Evolutionary conservation across 2,329 filamentous ascomycete genomes (phyloP).

Genomic region (Huntiella decipiens): DNA sequence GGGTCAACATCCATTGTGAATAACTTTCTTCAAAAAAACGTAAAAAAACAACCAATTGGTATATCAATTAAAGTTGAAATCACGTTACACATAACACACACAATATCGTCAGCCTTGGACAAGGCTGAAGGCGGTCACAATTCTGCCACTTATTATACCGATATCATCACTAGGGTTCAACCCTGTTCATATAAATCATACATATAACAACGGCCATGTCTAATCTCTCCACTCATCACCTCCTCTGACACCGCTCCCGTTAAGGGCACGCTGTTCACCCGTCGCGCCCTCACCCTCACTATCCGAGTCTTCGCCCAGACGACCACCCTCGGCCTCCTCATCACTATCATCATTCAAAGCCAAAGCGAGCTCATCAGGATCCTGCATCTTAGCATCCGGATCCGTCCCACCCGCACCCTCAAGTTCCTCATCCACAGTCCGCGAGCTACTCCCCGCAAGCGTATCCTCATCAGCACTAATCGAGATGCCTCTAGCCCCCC

Average conservation of each 20-base stretch:
- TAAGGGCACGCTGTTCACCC: conserved; percentile 5
- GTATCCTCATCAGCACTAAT: conserved; percentile 46
- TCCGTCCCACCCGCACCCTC: conserved; percentile 30
- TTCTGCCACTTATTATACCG: background rate
- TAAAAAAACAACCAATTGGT: no score
- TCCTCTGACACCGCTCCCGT: conserved; percentile 21
- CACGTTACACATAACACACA: no score
- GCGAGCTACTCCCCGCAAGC: conserved; percentile 22
- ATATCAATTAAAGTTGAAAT: no score
- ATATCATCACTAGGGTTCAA: background rate
- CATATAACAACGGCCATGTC: background rate
- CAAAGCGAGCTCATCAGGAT: conserved; percentile 44
- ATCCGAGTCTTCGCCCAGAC: conserved; percentile 9
- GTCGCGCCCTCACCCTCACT: conserved; percentile 6
- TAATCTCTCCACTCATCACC: conserved; percentile 29
- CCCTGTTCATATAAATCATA: background rate
- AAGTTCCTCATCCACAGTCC: conserved; percentile 17
- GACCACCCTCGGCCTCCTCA: conserved; percentile 18
- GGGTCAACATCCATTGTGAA: conserved; percentile 38
- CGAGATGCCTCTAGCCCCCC: conserved; percentile 46
- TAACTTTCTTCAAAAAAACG: no score
- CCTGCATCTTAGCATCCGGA: conserved; percentile 46
- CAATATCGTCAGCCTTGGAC: no score
- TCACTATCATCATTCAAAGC: conserved; percentile 40
- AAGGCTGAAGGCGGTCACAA: background rate